Evolutionary conservation across 2,329 filamentous ascomycete species (phyloP).

Genomic region (Neurospora sp.): DNA sequence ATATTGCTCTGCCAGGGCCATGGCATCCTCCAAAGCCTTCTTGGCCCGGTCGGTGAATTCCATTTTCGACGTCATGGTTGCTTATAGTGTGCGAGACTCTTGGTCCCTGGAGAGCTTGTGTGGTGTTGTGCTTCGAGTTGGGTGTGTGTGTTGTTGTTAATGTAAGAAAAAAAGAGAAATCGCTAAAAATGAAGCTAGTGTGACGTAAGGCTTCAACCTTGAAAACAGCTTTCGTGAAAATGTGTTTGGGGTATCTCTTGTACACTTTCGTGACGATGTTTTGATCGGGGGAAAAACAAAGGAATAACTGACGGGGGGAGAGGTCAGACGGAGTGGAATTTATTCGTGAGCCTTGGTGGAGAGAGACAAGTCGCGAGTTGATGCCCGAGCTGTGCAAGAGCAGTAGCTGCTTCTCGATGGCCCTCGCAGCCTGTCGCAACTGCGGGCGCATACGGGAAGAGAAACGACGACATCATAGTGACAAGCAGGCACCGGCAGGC

Average conservation of each 20-base stretch:
- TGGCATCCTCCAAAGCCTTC: conserved; percentile 81
- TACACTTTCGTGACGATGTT: conserved; percentile 1
- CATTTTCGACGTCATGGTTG: conserved; percentile 58
- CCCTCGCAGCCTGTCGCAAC: neutral
- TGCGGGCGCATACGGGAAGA: neutral
- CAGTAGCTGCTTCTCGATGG: conserved; percentile 4
- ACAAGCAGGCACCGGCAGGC: conserved; percentile 1
- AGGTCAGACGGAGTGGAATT: neutral
- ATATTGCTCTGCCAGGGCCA: conserved; percentile 80
- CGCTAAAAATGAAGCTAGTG: conserved; percentile 1
- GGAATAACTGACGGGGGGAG: neutral
- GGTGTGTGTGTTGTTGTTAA: neutral
- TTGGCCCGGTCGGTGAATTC: conserved; percentile 91
- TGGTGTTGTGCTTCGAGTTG: conserved; percentile 5
- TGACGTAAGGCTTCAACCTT: conserved; percentile 16
- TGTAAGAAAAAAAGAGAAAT: neutral
- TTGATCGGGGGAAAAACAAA: conserved; percentile 2
- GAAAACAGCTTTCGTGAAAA: neutral
- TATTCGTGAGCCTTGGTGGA: conserved; percentile 5
- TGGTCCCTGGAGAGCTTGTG: conserved; percentile 10
- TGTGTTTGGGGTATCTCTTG: neutral
- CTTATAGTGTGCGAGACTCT: neutral
- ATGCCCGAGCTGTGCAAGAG: conserved; percentile 5
- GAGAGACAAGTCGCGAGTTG: conserved; percentile 5
- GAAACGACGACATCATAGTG: conserved; percentile 4